A percentile compares a stretch with the other conserved stretches of the same genome.
Conservation (phyloP, 805 yeast genomes). For the Candida hungchunana region DNA sequence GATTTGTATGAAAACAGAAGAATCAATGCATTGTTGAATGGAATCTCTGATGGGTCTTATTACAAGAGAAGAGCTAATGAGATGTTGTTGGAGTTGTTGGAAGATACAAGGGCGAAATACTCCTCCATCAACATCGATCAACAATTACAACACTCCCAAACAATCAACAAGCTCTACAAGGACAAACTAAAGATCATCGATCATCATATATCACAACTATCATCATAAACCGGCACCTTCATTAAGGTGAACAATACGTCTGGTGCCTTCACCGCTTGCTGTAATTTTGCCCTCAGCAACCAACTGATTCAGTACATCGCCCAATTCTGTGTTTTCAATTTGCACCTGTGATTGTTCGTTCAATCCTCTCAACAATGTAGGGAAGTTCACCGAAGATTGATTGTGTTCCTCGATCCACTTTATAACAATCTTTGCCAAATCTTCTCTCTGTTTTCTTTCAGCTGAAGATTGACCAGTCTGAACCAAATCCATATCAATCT, state of each 20-base stretch:
- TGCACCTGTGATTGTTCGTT: conserved; percentile 62
- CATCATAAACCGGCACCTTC: background rate
- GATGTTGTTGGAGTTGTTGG: conserved; percentile 33
- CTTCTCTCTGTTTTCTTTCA: conserved; percentile 74
- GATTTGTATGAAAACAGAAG: conserved; percentile 19
- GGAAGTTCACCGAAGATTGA: conserved; percentile 49
- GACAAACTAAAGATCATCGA: too few relatives aligned
- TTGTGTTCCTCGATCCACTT: conserved; percentile 44
- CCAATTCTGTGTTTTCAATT: conserved; percentile 67
- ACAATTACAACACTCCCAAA: too few relatives aligned
- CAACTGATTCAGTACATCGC: conserved; percentile 61
- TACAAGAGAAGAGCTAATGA: conserved; percentile 31
- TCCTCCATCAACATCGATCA: too few relatives aligned
- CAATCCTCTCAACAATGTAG: conserved; percentile 53
- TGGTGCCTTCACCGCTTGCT: conserved; percentile 67
- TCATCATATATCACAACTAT: too few relatives aligned
- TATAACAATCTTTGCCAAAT: conserved; percentile 58
- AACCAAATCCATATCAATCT: conserved; percentile 94
- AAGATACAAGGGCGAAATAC: conserved; percentile 26
- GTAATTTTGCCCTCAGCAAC: conserved; percentile 67
- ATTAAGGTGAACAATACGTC: conserved; percentile 45
- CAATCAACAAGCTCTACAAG: too few relatives aligned
- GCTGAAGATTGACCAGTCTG: conserved; percentile 94
- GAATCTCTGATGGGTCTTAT: conserved; percentile 42
- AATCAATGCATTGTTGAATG: conserved; percentile 29